These are phyloP conservation scores for Psilocybe cubensis DNA, from an alignment of 768 basidiomycete genomes.

Conservation along the genomic window DNA sequence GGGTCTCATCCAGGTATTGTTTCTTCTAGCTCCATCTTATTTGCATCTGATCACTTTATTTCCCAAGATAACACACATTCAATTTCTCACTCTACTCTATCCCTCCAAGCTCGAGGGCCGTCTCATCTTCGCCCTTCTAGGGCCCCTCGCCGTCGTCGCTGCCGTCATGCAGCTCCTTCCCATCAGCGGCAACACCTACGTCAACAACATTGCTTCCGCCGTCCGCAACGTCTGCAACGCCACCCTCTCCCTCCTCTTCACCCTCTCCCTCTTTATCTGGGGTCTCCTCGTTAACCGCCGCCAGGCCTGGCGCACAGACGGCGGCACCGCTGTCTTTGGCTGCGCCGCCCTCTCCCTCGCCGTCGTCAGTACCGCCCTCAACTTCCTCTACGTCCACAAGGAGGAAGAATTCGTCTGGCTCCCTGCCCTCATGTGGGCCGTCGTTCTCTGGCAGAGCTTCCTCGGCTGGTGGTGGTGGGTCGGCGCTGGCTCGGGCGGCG, in stretches of 20 bases:
- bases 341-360: conserved; percentile 84
- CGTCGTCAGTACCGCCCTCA: conserved; percentile 79
- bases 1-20: conserved; percentile 80
- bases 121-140: conserved; percentile 84
- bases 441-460: conserved; percentile 97
- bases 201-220: conserved; percentile 65
- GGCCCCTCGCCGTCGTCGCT: conserved; percentile 84
- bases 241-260: conserved; percentile 94
- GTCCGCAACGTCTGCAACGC: conserved; percentile 96
- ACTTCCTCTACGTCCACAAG: conserved; percentile 83
- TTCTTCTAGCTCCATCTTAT: background rate
- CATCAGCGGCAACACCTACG: conserved; percentile 46
- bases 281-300: conserved; percentile 87
- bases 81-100: conserved; percentile 93
- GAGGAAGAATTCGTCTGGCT: conserved; percentile 93
- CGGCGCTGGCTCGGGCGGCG: conserved; percentile 83
- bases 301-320: conserved; percentile 95
- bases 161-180: conserved; percentile 85
- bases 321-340: conserved; percentile 95
- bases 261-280: conserved; percentile 88
- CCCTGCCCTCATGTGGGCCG: conserved; percentile 85
- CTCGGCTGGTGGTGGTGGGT: conserved; percentile 99
- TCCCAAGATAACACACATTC: conserved; percentile 94
- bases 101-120: conserved; percentile 88
- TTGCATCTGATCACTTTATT: background rate